These are phyloP conservation scores for Euphorbia tirucalli DNA, from an alignment of 345 rosid genomes.

Conservation along the genomic window DNA sequence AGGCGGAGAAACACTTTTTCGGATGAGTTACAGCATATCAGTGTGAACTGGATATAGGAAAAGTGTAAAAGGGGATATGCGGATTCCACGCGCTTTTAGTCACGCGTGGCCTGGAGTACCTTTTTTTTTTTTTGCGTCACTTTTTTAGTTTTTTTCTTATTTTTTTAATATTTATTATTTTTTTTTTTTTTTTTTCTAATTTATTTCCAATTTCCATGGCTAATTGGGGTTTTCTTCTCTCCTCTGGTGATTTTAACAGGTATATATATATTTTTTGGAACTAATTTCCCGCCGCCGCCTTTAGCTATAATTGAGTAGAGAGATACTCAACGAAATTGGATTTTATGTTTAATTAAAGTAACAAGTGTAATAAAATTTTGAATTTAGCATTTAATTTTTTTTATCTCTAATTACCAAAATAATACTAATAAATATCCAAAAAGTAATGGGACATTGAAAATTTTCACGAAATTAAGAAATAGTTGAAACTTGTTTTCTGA, in stretches of 20 bases:
- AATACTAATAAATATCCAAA: too few relatives aligned
- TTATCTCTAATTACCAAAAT: too few relatives aligned
- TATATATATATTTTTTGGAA: neutral
- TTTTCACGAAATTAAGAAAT: too few relatives aligned
- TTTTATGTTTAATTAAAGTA: too few relatives aligned
- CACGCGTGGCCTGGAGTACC: conserved; percentile 26
- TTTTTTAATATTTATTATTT: neutral
- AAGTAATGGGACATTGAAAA: neutral
- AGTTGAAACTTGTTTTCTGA: too few relatives aligned
- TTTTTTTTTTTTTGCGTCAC: neutral
- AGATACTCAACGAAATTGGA: too few relatives aligned
- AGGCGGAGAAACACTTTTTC: conserved; percentile 15
- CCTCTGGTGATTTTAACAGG: neutral
- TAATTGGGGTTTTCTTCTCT: neutral
- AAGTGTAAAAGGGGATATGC: conserved; percentile 20
- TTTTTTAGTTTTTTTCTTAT: neutral
- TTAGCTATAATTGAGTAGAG: neutral
- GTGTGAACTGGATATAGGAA: neutral
- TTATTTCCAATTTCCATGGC: neutral
- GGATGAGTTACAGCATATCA: conserved; percentile 3
- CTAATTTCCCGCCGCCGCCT: neutral
- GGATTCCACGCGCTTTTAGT: conserved; percentile 43
- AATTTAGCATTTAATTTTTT: too few relatives aligned
- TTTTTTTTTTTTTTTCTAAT: neutral
- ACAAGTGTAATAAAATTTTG: too few relatives aligned